Evolutionary conservation across 2,329 filamentous ascomycete species (phyloP).

Genomic region (Orbilia quercus): DNA sequence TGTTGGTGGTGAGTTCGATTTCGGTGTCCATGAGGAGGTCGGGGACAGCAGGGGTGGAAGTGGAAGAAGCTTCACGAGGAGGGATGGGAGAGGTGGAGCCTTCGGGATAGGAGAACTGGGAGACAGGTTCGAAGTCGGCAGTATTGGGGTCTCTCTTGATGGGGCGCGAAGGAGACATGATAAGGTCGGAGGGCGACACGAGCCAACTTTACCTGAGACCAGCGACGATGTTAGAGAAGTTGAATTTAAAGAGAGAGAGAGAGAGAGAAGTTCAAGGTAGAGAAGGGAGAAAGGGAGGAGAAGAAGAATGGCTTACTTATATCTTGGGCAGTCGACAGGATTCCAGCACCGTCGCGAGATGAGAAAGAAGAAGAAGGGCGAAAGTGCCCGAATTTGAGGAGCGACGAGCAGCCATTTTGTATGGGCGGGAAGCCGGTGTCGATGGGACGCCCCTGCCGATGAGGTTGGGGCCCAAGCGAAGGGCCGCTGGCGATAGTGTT

Average conservation of each 20-base stretch:
- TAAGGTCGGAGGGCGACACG: no score
- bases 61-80: background rate
- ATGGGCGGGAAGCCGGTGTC: constrained; percentile 8
- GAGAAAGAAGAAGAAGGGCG: constrained; percentile 1
- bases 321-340: constrained; percentile 2
- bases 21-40: constrained; percentile 26
- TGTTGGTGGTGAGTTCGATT: constrained; percentile 3
- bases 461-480: constrained; percentile 50
- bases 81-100: constrained; percentile 32
- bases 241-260: constrained; percentile 1
- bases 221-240: background rate
- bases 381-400: constrained; percentile 37
- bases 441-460: background rate
- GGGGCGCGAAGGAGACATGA: background rate
- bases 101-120: constrained; percentile 1
- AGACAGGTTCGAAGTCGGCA: background rate
- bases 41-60: constrained; percentile 15
- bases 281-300: background rate
- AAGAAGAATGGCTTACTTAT: constrained; percentile 31
- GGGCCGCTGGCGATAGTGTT: constrained; percentile 34
- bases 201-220: no score
- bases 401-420: constrained; percentile 51
- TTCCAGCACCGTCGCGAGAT: background rate
- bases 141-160: constrained; percentile 30
- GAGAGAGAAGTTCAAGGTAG: background rate